Base-by-base conservation (phyloP, 2,329 filamentous ascomycete genomes). In the Pseudovirgaria hyperparasitica region DNA sequence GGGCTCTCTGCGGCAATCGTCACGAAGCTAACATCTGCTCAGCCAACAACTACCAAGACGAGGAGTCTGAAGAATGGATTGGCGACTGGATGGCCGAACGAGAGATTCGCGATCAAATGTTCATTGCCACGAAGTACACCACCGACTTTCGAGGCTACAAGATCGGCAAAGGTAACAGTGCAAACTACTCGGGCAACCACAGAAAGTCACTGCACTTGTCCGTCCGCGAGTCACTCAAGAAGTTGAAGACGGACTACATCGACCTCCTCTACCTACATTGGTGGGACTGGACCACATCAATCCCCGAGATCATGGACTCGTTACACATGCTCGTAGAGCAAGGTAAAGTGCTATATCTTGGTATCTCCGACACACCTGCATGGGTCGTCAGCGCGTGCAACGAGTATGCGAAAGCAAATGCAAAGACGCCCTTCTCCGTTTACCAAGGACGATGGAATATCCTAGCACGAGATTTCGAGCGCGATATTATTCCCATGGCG, bases 401-500 rank as follows among this genome's bases (percentile, higher is more conserved):
- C 30, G 34, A 34, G 22, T 48, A 59, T 46, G 55, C 53, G 8
- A 48, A 52, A 34, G 35, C 55, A 35, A 46, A 61, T 45, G 48
- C 55, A 30, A 38, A 55, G 15, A 40, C 51, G 19, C 40, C 43
- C 22, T 56, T 61, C 45, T 39, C 41, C 30, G 36, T 62, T 32
- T 56, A 60, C 41, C 45, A 60, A 37, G 48, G 52, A 29, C 49
- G 50, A 5, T 62, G 56, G 55, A 55, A 49, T 24, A 50, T 57
- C 19, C 52, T 52, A 11, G 41, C 50, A 10, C 52, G 57, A 29
- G 56, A 60, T 26, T 50, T 63, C 31, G 59, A 63, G 42, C 46
- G 57, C 9, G 58, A 62, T 17, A 56, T 62, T 33, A 50, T 62
- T 5, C 58, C 57, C 12, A 62, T 62, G 58, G 50, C 45, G 14